phyloP scores from a whole-genome alignment of 2,329 filamentous ascomycete genomes.

The Penicillium oxalicum region DNA sequence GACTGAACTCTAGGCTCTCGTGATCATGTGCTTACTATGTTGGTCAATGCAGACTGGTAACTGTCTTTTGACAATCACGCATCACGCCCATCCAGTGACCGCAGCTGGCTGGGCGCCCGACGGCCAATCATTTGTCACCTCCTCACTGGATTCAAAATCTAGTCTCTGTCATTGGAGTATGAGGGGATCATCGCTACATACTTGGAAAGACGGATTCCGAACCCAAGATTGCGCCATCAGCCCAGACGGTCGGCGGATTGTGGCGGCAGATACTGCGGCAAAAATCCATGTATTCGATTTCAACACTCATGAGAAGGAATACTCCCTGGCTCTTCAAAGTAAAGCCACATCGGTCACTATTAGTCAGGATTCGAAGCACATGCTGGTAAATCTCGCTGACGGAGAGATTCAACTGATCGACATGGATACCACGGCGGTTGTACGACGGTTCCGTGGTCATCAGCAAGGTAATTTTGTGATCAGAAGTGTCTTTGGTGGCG shows the following conservation, averaged over 20 bases:
- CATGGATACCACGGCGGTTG: conserved; percentile 62
- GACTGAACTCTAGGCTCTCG: not conserved
- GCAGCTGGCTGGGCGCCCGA: conserved; percentile 85
- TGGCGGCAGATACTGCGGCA: conserved; percentile 65
- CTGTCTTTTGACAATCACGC: conserved; percentile 57
- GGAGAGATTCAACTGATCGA: conserved; percentile 74
- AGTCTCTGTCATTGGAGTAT: conserved; percentile 68
- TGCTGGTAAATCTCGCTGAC: conserved; percentile 76
- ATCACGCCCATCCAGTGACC: conserved; percentile 78
- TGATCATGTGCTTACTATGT: not conserved
- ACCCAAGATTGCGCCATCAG: conserved; percentile 83
- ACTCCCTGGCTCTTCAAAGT: conserved; percentile 62
- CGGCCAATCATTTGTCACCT: conserved; percentile 70
- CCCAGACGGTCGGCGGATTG: conserved; percentile 69
- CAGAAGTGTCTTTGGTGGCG: conserved; percentile 76
- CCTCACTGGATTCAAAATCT: conserved; percentile 62
- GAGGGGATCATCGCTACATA: conserved; percentile 55
- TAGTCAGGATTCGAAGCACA: conserved; percentile 69
- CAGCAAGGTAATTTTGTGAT: conserved; percentile 73
- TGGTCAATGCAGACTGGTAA: conserved; percentile 51
- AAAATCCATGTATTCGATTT: conserved; percentile 80
- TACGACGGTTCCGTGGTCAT: conserved; percentile 71
- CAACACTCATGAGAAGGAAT: conserved; percentile 65
- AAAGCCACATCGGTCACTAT: conserved; percentile 74
- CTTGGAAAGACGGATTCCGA: conserved; percentile 65